Base-by-base conservation (phyloP, 2,329 filamentous ascomycete species). In the Sporothrix schenckii region DNA sequence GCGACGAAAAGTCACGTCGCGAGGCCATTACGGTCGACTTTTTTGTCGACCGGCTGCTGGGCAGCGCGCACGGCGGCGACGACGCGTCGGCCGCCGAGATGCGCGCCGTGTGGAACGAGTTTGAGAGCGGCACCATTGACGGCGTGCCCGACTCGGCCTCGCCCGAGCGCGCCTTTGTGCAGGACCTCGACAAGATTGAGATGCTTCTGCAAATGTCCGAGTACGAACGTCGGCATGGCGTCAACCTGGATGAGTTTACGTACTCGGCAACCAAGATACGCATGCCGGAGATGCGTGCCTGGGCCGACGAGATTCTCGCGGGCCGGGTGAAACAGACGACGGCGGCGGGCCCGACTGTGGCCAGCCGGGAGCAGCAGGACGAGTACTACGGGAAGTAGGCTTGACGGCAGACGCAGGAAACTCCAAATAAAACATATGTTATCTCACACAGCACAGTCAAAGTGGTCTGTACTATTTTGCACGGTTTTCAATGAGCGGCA, bases 141-240 rank as follows among this genome's bases (percentile, higher is more conserved):
- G 60, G 60, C 21, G 60, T 65, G 41, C 41, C 41, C 41, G 92
- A 95, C 75, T 90, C 89, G 21, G 77, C 90, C 81, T 97, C 94
- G 10, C 81, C 90, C 16, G 94, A 99, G 78, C 92, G 91, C 75
- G 85, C 89, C 72, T 98, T 94, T 74, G 95, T 99, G 56, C 95
- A 99, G 79, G 95, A 99, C 79, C 88, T 99, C 71, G 95, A 99
- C 81, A 98, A 98, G 88, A 89, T 99, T 79, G 95, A 99, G 82
- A 83, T 99, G 74, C 82, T 99, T 73, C 82, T 97, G 77, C 95
- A 99, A 83, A 97, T 97, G 92, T 83, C 97, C 39, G 95, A 99
- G 80, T 99, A 99, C 77, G 95, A 99, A 86, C 90, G 91, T 75
- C 82, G 85, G 69, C 87, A 88, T 34, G 41, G 60, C 34, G 27